Evolutionary conservation across 805 yeast genomes (phyloP).

Genomic region (Candida ovalis): DNA sequence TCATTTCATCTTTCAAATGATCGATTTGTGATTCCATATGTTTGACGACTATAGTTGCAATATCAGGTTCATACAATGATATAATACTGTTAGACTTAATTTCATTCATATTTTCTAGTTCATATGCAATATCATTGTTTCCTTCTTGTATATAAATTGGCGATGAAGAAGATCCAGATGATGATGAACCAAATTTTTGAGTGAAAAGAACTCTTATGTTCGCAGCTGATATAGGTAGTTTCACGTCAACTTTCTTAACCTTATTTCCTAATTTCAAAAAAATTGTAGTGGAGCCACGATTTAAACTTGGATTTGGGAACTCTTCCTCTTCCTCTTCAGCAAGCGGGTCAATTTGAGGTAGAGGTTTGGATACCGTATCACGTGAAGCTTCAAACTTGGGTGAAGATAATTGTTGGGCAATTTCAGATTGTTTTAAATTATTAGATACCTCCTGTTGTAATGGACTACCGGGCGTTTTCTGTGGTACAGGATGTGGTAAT

Average conservation of each 20-base stretch:
- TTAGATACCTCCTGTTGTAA: constrained; percentile 23
- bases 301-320: not conserved
- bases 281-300: not conserved
- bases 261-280: constrained; percentile 49
- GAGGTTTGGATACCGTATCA: not conserved
- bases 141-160: constrained; percentile 71
- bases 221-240: constrained; percentile 45
- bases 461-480: constrained; percentile 22
- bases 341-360: constrained; percentile 1
- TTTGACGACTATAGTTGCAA: constrained; percentile 19
- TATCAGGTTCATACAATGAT: constrained; percentile 48
- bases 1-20: constrained; percentile 25
- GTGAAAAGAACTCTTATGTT: constrained; percentile 69
- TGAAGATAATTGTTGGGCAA: constrained; percentile 16
- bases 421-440: constrained; percentile 23
- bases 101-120: constrained; percentile 73
- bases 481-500: constrained; percentile 3
- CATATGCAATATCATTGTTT: constrained; percentile 60
- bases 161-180: constrained; percentile 56
- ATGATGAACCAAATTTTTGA: constrained; percentile 83
- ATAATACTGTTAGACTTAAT: constrained; percentile 58
- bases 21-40: constrained; percentile 28
- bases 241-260: constrained; percentile 50
- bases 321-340: not conserved
- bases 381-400: constrained; percentile 14